A percentile compares a stretch with the other conserved stretches of the same genome.
phyloP scores from a whole-genome alignment of 371 early-diverging fungal species.

The Umbelopsis sp. region DNA sequence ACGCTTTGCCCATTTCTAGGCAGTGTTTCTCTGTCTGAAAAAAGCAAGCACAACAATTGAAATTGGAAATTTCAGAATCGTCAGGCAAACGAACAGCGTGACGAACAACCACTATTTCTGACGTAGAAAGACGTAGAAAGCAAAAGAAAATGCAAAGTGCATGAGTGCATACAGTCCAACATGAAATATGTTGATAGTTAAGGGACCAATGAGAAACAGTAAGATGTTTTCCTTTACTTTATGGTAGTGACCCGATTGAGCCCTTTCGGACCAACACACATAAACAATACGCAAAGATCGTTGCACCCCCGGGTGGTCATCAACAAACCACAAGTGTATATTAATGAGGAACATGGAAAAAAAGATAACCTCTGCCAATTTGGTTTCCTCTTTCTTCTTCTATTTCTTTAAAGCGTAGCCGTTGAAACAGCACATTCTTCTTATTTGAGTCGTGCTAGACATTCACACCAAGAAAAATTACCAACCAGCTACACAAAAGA shows the following conservation, averaged over 20 bases:
- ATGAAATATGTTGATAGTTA: not conserved
- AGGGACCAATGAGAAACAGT: not conserved
- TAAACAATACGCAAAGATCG: slow-evolving; percentile 5
- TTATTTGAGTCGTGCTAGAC: no score
- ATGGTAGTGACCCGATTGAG: not conserved
- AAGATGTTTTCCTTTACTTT: no score
- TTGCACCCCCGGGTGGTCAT: not conserved
- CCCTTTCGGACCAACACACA: not conserved
- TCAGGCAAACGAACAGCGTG: not conserved
- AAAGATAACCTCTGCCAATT: not conserved
- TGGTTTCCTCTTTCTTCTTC: not conserved
- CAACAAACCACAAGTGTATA: slow-evolving; percentile 5
- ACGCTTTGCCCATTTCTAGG: no score
- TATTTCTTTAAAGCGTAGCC: no score
- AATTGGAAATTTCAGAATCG: slow-evolving; percentile 1
- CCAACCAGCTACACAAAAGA: no score
- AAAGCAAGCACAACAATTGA: not conserved
- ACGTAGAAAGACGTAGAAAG: not conserved
- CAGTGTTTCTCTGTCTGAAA: not conserved
- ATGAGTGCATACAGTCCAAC: no score
- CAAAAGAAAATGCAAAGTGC: no score
- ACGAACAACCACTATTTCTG: not conserved
- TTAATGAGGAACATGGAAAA: no score
- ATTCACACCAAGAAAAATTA: no score
- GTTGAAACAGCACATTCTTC: no score